Percentiles rank a stretch among this genome's conserved stretches.
These are phyloP conservation scores for Phalaenopsis equestris DNA, from an alignment of 106 monocot species.

Conservation along the genomic window DNA sequence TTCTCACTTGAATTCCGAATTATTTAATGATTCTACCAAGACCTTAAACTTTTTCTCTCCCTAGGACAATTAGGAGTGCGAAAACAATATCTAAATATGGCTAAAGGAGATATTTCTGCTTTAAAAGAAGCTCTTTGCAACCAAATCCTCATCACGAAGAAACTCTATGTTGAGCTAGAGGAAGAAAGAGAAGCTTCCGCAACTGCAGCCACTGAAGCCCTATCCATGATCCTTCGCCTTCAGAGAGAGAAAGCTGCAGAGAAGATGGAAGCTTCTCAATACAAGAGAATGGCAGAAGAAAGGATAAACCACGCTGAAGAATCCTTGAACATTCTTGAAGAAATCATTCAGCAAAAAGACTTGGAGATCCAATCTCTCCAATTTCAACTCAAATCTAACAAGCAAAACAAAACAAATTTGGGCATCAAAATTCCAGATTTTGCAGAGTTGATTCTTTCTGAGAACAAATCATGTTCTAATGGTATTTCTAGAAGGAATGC, in stretches of 20 bases:
- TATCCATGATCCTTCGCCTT: constrained; percentile 80
- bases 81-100: constrained; percentile 21
- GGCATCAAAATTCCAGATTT: constrained; percentile 12
- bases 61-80: not conserved
- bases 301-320: constrained; percentile 56
- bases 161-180: constrained; percentile 56
- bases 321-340: constrained; percentile 40
- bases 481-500: constrained; percentile 27
- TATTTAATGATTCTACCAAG: not conserved
- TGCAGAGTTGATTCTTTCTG: constrained; percentile 3
- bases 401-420: constrained; percentile 22
- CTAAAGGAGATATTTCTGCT: constrained; percentile 26
- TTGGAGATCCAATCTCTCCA: constrained; percentile 53
- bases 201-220: constrained; percentile 65
- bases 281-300: constrained; percentile 80
- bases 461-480: constrained; percentile 7
- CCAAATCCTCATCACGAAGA: constrained; percentile 44
- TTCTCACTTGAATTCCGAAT: not conserved
- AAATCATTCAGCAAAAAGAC: constrained; percentile 65
- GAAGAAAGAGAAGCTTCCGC: constrained; percentile 89
- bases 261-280: constrained; percentile 86
- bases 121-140: constrained; percentile 53
- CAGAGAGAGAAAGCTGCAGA: constrained; percentile 71
- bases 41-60: not conserved
- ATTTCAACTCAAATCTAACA: constrained; percentile 30